These are phyloP conservation scores for Trichosporon coremiiforme DNA, from an alignment of 1,284 basidiomycete species.

Conservation along the genomic window DNA sequence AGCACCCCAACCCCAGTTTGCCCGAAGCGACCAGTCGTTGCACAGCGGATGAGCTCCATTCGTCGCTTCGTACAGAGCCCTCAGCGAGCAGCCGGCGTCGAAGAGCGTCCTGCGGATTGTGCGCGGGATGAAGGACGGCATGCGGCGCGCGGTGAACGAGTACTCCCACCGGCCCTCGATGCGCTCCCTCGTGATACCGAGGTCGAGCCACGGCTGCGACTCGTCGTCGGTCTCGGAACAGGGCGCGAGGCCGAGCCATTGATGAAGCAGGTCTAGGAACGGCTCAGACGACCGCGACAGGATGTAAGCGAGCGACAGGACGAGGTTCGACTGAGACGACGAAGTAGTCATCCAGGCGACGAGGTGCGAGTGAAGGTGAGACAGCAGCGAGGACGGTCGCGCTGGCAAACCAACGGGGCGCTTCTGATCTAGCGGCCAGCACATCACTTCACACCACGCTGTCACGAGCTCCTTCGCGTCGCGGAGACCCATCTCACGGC, in stretches of 20 bases:
- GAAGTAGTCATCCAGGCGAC: constrained; percentile 36
- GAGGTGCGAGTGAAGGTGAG: constrained; percentile 45
- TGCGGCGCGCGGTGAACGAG: constrained; percentile 40
- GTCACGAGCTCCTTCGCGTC: constrained; percentile 37
- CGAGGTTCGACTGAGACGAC: constrained; percentile 26
- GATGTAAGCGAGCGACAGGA: constrained; percentile 44
- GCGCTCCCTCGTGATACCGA: constrained; percentile 44
- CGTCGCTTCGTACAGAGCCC: constrained; percentile 47
- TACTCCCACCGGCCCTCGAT: constrained; percentile 38
- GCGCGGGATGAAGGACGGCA: constrained; percentile 49
- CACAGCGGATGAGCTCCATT: constrained; percentile 46
- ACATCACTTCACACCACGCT: constrained; percentile 39
- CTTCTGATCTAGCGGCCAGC: constrained; percentile 39
- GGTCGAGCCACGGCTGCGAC: constrained; percentile 49
- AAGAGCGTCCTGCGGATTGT: constrained; percentile 43
- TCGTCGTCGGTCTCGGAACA: constrained; percentile 37
- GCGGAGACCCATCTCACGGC: constrained; percentile 33
- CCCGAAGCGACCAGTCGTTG: constrained; percentile 37
- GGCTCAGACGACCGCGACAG: constrained; percentile 39
- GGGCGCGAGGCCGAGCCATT: constrained; percentile 46
- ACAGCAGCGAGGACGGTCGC: constrained; percentile 42
- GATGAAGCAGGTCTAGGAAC: constrained; percentile 42
- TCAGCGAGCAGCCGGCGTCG: constrained; percentile 49
- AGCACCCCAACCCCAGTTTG: constrained; percentile 42
- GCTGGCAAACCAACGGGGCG: constrained; percentile 38